These are phyloP conservation scores for Xylaria sp. DNA, from an alignment of 495 filamentous ascomycete species.

Conservation along the genomic window DNA sequence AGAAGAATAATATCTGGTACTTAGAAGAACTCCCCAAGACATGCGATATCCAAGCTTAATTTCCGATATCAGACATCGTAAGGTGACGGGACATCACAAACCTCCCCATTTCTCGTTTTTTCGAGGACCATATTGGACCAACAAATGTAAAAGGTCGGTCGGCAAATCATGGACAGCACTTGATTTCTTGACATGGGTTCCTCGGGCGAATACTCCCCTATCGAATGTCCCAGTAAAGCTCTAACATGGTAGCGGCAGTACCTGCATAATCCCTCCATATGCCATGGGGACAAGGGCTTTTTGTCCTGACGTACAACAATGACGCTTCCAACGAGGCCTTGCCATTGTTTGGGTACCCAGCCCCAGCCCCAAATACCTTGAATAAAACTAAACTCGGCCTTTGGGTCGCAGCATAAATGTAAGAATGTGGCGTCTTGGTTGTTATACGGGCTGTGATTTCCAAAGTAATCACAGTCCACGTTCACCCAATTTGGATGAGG, in stretches of 20 bases:
- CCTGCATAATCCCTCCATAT: conserved; percentile 29
- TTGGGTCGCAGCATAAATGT: conserved; percentile 30
- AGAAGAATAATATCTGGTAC: background rate
- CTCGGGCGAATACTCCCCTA: conserved; percentile 25
- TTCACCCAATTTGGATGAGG: background rate
- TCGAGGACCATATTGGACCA: conserved; percentile 24
- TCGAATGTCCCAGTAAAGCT: conserved; percentile 16
- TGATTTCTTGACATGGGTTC: conserved; percentile 26
- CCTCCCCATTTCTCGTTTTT: conserved; percentile 22
- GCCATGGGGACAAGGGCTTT: conserved; percentile 29
- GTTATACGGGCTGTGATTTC: conserved; percentile 5
- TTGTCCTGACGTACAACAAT: conserved; percentile 33
- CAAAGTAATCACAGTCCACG: background rate
- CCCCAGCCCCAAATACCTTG: conserved; percentile 13
- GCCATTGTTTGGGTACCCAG: conserved; percentile 25
- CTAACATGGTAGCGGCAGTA: conserved; percentile 25
- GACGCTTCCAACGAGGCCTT: conserved; percentile 26
- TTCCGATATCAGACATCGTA: conserved; percentile 19
- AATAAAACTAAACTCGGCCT: conserved; percentile 7
- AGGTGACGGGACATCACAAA: conserved; percentile 14
- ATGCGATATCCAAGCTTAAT: background rate
- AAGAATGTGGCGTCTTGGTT: conserved; percentile 33
- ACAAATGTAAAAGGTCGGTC: conserved; percentile 26
- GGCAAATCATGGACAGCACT: conserved; percentile 31
- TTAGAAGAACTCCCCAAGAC: background rate